Evolutionary conservation across 129 eudicot species (phyloP).

Genomic region (carrot (Daucus carota)): DNA sequence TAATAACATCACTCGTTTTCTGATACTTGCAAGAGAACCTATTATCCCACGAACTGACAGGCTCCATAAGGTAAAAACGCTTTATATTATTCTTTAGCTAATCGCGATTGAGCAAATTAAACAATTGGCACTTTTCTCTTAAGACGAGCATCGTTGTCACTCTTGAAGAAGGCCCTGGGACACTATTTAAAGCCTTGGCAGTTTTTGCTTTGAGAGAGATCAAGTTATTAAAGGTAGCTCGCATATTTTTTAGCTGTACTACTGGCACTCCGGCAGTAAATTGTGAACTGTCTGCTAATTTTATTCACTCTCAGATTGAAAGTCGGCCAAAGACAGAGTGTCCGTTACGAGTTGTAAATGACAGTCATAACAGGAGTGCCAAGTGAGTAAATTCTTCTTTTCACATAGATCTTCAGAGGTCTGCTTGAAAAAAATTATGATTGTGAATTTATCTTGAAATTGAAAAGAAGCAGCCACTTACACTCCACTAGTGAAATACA

Average conservation of each 20-base stretch:
- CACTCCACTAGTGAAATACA: too few species aligned
- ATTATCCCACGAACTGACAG: slow-evolving; percentile 60
- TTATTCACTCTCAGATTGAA: slow-evolving; percentile 48
- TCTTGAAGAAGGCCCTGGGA: slow-evolving; percentile 89
- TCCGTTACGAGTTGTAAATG: slow-evolving; percentile 72
- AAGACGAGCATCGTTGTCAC: slow-evolving; percentile 89
- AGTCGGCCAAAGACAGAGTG: slow-evolving; percentile 77
- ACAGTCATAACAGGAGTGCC: slow-evolving; percentile 68
- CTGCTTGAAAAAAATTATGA: too few species aligned
- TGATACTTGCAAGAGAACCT: slow-evolving; percentile 86
- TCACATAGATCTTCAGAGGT: background rate
- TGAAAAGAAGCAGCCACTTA: too few species aligned
- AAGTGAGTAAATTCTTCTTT: slow-evolving; percentile 41
- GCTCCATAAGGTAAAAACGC: slow-evolving; percentile 58
- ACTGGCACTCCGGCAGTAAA: too few species aligned
- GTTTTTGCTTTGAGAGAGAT: slow-evolving; percentile 74
- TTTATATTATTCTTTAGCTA: background rate
- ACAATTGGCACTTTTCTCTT: slow-evolving; percentile 3
- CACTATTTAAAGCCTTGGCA: slow-evolving; percentile 80
- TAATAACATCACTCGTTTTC: slow-evolving; percentile 64
- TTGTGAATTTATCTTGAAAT: too few species aligned
- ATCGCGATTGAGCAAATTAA: slow-evolving; percentile 2
- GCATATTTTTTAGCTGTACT: too few species aligned
- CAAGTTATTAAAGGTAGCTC: slow-evolving; percentile 58
- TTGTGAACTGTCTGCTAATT: slow-evolving; percentile 1